These are phyloP conservation scores for Pestalotiopsis sp. DNA, from an alignment of 2,329 filamentous ascomycete species.

Conservation along the genomic window DNA sequence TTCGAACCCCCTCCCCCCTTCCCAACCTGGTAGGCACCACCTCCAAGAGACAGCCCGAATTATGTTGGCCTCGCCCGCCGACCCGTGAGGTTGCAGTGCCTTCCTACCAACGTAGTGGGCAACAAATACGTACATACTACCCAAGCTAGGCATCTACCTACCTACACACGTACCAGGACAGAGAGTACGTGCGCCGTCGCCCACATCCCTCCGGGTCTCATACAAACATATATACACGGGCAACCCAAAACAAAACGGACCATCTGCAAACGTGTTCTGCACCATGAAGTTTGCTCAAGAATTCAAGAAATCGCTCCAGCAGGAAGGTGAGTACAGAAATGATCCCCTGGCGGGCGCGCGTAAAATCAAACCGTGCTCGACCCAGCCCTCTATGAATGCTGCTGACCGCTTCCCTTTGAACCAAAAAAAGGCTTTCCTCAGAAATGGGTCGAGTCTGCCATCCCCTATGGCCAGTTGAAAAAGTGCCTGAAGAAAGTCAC, in stretches of 20 bases:
- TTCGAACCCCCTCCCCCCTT: not conserved
- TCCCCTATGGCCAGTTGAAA: conserved; percentile 84
- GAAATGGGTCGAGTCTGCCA: conserved; percentile 73
- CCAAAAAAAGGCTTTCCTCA: conserved; percentile 64
- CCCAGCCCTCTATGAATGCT: not conserved
- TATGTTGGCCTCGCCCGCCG: not conserved
- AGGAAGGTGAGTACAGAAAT: conserved; percentile 49
- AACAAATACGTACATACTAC: not conserved
- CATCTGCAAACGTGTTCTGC: not conserved
- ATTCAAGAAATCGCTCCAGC: conserved; percentile 70
- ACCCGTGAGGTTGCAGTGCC: not conserved
- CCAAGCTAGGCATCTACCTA: too few species aligned
- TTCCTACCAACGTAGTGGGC: not conserved
- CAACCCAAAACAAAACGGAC: too few species aligned
- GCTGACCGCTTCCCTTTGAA: not conserved
- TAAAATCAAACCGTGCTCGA: not conserved
- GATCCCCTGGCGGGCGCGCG: not conserved
- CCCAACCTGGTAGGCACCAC: not conserved
- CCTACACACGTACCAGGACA: too few species aligned
- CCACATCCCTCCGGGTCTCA: not conserved
- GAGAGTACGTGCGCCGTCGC: not conserved
- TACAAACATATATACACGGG: not conserved
- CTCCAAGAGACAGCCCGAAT: not conserved
- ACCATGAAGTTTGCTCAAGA: conserved; percentile 81
- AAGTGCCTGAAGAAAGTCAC: conserved; percentile 85